Evolutionary conservation across 352 stramenopile genomes (phyloP).

Genomic region (Blastocystis sp.): DNA sequence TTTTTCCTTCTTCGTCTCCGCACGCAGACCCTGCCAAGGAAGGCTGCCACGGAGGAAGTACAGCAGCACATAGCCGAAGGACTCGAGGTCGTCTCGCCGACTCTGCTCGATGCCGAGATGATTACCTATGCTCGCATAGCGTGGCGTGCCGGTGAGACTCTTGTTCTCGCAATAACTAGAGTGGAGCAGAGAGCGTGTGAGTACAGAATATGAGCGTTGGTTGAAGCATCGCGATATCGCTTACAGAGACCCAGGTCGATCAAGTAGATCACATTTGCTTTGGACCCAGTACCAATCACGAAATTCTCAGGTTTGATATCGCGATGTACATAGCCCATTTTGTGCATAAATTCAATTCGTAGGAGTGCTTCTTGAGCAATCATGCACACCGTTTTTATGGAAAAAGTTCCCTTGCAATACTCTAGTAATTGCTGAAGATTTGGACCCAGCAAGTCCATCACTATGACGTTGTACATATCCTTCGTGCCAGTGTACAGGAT

Average conservation of each 20-base stretch:
- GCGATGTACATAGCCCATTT: constrained; percentile 85
- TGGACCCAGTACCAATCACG: constrained; percentile 80
- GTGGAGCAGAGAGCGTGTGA: neutral
- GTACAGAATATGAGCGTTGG: constrained; percentile 83
- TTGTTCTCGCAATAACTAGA: constrained; percentile 81
- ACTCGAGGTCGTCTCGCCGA: constrained; percentile 84
- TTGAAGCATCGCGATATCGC: constrained; percentile 82
- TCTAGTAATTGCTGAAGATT: constrained; percentile 88
- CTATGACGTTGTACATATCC: constrained; percentile 94
- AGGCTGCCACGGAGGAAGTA: constrained; percentile 84
- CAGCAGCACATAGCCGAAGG: constrained; percentile 84
- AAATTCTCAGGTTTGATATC: constrained; percentile 94
- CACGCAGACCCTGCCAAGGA: constrained; percentile 87
- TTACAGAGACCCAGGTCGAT: constrained; percentile 90
- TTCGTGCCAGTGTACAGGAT: constrained; percentile 97
- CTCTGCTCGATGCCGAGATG: constrained; percentile 87
- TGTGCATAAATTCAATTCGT: constrained; percentile 86
- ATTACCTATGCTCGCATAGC: constrained; percentile 86
- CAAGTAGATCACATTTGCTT: constrained; percentile 83
- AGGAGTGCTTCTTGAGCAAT: constrained; percentile 82
- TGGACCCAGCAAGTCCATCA: constrained; percentile 94
- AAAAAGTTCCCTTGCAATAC: constrained; percentile 81
- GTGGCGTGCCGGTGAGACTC: constrained; percentile 83
- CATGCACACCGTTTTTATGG: constrained; percentile 85
- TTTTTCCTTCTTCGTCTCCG: constrained; percentile 90